Evolutionary conservation across 306 rosid species (phyloP).

Genomic region (Cotoneaster glaucophyllus): DNA sequence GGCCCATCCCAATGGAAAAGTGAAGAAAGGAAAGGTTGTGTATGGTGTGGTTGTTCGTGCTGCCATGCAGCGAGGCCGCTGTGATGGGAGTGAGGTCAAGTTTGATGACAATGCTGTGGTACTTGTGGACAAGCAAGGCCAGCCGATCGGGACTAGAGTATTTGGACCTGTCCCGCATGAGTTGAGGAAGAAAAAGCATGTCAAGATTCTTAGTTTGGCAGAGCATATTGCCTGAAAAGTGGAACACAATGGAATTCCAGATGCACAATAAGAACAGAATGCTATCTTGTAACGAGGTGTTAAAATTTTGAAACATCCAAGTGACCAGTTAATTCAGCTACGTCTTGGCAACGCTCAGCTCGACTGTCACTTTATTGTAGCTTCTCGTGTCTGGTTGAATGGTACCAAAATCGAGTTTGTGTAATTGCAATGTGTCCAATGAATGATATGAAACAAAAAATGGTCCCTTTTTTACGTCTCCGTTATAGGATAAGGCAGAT

Average conservation of each 20-base stretch:
- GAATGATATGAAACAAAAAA: too few relatives aligned
- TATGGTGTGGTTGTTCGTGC: conserved; percentile 68
- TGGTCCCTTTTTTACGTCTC: too few relatives aligned
- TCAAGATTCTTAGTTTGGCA: conserved; percentile 80
- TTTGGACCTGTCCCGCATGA: conserved; percentile 93
- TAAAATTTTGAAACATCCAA: neutral
- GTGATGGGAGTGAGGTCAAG: conserved; percentile 90
- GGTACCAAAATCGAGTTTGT: too few relatives aligned
- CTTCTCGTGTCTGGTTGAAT: too few relatives aligned
- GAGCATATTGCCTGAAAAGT: conserved; percentile 59
- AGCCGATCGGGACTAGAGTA: conserved; percentile 86
- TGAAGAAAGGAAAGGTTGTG: conserved; percentile 65
- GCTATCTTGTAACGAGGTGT: neutral
- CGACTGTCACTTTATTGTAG: too few relatives aligned
- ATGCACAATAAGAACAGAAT: neutral
- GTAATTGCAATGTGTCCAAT: too few relatives aligned
- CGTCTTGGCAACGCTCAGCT: too few relatives aligned
- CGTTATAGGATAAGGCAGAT: too few relatives aligned
- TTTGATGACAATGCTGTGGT: conserved; percentile 82
- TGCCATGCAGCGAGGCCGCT: conserved; percentile 67
- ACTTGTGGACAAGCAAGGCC: conserved; percentile 88
- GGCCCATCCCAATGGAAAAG: conserved; percentile 85
- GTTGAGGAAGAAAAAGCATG: conserved; percentile 80
- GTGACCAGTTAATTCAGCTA: neutral
- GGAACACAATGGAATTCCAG: neutral